Percentiles rank a stretch among this genome's conserved stretches.
Evolutionary conservation across 2,329 filamentous ascomycete species (phyloP).

Genomic region (Zymoseptoria brevis): DNA sequence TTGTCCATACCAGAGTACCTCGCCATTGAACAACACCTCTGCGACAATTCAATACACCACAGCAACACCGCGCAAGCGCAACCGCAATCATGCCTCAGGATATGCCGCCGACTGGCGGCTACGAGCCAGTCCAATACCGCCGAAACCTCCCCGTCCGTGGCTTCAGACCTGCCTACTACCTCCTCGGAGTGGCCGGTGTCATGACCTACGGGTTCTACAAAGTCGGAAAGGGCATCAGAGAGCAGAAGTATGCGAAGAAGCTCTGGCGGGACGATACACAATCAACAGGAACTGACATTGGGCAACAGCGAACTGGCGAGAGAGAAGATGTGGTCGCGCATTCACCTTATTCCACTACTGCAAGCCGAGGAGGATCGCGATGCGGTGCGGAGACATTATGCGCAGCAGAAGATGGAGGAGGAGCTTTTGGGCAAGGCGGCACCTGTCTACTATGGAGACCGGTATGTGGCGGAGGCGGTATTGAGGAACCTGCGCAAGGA

Average conservation of each 20-base stretch:
- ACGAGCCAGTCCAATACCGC: slow-evolving; percentile 95
- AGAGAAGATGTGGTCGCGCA: slow-evolving; percentile 97
- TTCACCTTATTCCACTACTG: slow-evolving; percentile 85
- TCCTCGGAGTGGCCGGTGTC: slow-evolving; percentile 66
- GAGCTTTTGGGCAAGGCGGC: slow-evolving; percentile 76
- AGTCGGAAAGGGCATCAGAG: slow-evolving; percentile 71
- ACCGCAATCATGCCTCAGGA: slow-evolving; percentile 73
- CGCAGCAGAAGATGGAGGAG: slow-evolving; percentile 84
- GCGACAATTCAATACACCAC: background rate
- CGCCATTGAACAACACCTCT: slow-evolving; percentile 5
- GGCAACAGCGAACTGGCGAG: slow-evolving; percentile 72
- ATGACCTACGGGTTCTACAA: slow-evolving; percentile 91
- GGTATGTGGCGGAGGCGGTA: slow-evolving; percentile 49
- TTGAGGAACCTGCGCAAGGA: background rate
- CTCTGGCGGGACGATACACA: background rate
- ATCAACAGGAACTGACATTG: slow-evolving; percentile 10
- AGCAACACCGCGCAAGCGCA: slow-evolving; percentile 1
- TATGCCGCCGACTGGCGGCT: slow-evolving; percentile 91
- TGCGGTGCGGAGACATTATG: slow-evolving; percentile 76
- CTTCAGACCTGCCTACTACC: slow-evolving; percentile 73
- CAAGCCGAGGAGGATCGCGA: slow-evolving; percentile 97
- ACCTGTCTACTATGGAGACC: slow-evolving; percentile 79
- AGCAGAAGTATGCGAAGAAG: slow-evolving; percentile 65
- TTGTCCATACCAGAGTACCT: slow-evolving; percentile 2
- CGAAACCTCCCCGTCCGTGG: slow-evolving; percentile 88